Evolutionary conservation across 1,139 yeast genomes (phyloP), one percentile per base, ranked within the genome.

Genomic region (Sugiyamaella neomexicana): DNA sequence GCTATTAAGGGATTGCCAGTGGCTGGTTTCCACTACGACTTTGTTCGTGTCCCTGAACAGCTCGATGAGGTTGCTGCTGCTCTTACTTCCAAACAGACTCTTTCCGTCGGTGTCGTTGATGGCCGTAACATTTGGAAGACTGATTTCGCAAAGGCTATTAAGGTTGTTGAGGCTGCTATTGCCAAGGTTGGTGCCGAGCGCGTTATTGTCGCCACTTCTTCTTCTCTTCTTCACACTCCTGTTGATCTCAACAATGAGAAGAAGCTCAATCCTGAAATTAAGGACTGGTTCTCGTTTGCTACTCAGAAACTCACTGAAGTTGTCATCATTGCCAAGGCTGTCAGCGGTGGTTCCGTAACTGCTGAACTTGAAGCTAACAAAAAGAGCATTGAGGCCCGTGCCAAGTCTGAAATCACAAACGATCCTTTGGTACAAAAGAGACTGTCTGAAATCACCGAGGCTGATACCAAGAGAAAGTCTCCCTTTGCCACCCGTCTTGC

Each of bases 111-210:
- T 88, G 83, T 93, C 68, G 93, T 93, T 69, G 95, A 89, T 69
- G 99, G 99, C 79, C 90, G 99, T 85, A 93, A 93, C 85, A 89
- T 93, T 77, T 93, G 99, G 99, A 93, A 93, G 83, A 86, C 95
- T 74, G 88, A 93, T 80, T 88, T 86, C 69, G 75, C 93, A 70
- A 83, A 84, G 78, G 96, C 99, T 64, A 78, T 90, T 70, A 86
- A 77, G 64, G 73, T 86, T 62, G 95, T 90, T 68, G 79, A 85
- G 74, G 81, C 83, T 75, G 97, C 97, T 66, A 80, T 87, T 70
- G 84, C 77, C 66, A 85, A 86, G 78, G 79, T 91, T 66, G 97
- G 97, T 74, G 80, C 81, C 65, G 96, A 89, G 71, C 86, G 93
- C 76, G 91, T 89, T 64, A 75, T 88, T 68, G 95, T 89, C 65